Conservation (phyloP, 2,329 filamentous ascomycete species). For the Exophiala bonariae region DNA sequence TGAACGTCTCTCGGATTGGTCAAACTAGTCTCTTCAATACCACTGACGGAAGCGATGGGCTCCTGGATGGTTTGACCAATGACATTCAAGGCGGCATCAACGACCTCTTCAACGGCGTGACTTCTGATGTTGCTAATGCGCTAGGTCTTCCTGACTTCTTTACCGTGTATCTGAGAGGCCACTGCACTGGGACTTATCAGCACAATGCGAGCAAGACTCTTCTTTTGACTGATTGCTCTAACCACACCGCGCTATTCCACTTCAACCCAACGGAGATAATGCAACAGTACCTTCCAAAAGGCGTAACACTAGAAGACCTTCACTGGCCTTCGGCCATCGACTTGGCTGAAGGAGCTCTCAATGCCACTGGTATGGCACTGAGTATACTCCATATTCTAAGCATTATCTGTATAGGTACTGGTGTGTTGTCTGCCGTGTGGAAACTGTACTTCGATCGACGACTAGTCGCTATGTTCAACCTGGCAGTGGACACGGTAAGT, state of each 20-base stretch:
- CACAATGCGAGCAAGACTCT: constrained; percentile 40
- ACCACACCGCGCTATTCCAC: constrained; percentile 53
- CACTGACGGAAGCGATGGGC: constrained; percentile 31
- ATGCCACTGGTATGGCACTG: constrained; percentile 49
- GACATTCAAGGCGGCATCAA: constrained; percentile 42
- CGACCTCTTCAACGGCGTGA: constrained; percentile 35
- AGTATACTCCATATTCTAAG: constrained; percentile 62
- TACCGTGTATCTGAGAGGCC: constrained; percentile 60
- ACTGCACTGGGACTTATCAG: constrained; percentile 51
- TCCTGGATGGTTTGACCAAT: constrained; percentile 35
- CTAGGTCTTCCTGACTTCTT: constrained; percentile 62
- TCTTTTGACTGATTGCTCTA: constrained; percentile 58
- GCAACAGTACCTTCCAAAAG: constrained; percentile 47
- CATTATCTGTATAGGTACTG: constrained; percentile 52
- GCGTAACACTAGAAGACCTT: constrained; percentile 52
- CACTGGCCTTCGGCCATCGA: constrained; percentile 58
- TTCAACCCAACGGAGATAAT: constrained; percentile 56
- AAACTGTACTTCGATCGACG: background rate
- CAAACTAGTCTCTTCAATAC: constrained; percentile 32
- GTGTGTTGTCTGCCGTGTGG: constrained; percentile 39
- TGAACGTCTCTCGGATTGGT: constrained; percentile 60
- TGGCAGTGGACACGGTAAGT: no score
- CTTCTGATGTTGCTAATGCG: constrained; percentile 41
- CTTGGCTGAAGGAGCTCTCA: constrained; percentile 52
- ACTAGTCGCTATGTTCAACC: no score